These are phyloP conservation scores for Cucumis cinereus DNA, from an alignment of 306 rosid species.

Conservation along the genomic window DNA sequence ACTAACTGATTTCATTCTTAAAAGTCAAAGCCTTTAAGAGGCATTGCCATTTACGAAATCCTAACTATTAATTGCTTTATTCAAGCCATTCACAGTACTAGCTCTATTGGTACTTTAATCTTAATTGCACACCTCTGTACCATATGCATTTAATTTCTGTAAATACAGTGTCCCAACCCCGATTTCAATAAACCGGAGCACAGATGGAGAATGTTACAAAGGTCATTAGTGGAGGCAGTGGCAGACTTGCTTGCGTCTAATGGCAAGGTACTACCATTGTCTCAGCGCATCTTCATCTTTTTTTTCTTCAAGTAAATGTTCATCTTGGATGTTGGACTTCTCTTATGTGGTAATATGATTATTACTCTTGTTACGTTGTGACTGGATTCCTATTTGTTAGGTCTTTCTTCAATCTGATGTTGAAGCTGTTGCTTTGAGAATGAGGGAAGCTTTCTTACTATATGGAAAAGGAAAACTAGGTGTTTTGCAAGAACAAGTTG, in stretches of 20 bases:
- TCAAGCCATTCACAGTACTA: neutral
- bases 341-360: neutral
- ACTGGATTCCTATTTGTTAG: constrained; percentile 21
- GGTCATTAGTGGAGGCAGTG: constrained; percentile 64
- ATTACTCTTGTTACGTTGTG: neutral
- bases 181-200: constrained; percentile 74
- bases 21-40: neutral
- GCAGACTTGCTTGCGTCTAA: constrained; percentile 42
- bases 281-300: neutral
- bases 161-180: constrained; percentile 72
- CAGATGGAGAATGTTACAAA: constrained; percentile 92
- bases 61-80: neutral
- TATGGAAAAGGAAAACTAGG: constrained; percentile 57
- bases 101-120: neutral
- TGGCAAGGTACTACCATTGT: constrained; percentile 52
- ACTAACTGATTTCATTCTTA: neutral
- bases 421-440: constrained; percentile 53
- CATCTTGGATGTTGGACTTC: neutral
- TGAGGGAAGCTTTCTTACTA: constrained; percentile 55
- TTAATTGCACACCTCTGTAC: neutral
- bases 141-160: neutral
- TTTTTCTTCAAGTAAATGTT: neutral
- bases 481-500: constrained; percentile 20
- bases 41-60: neutral
- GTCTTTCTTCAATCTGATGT: constrained; percentile 86